Conservation (phyloP, 441 rosid species). For the Erysimum cheiri region DNA sequence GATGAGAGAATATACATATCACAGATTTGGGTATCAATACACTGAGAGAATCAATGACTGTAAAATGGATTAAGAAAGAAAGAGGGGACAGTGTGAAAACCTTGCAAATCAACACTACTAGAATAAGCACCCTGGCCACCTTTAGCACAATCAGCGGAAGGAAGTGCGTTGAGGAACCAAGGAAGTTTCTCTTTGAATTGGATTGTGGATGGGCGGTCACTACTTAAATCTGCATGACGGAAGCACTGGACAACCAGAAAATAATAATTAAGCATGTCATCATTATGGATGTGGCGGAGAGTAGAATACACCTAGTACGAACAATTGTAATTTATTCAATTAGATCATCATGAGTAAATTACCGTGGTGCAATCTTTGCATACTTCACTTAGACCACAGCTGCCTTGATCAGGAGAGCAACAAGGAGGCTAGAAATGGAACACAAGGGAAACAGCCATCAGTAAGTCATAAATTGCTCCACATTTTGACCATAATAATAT, state of each 20-base stretch:
- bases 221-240: conserved; percentile 84
- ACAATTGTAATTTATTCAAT: conserved; percentile 18
- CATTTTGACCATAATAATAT: conserved; percentile 10
- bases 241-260: conserved; percentile 71
- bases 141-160: conserved; percentile 98
- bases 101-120: conserved; percentile 84
- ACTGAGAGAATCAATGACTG: not conserved
- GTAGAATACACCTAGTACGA: conserved; percentile 19
- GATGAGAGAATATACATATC: conserved; percentile 12
- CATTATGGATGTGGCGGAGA: conserved; percentile 29
- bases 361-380: conserved; percentile 99
- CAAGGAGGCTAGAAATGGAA: conserved; percentile 80
- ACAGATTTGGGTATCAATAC: conserved; percentile 5
- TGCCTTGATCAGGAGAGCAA: conserved; percentile 61
- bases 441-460: conserved; percentile 19
- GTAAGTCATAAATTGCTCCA: conserved; percentile 14
- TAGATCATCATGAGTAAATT: conserved; percentile 38
- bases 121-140: conserved; percentile 99
- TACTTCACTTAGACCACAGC: conserved; percentile 72
- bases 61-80: conserved; percentile 18
- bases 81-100: conserved; percentile 49
- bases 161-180: conserved; percentile 93
- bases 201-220: conserved; percentile 86
- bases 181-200: conserved; percentile 96
- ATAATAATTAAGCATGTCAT: conserved; percentile 20